A percentile compares a stretch with the other conserved stretches of the same genome.
Evolutionary conservation across 2,329 filamentous ascomycete genomes (phyloP).

Genomic region (Claviceps humidiphila): DNA sequence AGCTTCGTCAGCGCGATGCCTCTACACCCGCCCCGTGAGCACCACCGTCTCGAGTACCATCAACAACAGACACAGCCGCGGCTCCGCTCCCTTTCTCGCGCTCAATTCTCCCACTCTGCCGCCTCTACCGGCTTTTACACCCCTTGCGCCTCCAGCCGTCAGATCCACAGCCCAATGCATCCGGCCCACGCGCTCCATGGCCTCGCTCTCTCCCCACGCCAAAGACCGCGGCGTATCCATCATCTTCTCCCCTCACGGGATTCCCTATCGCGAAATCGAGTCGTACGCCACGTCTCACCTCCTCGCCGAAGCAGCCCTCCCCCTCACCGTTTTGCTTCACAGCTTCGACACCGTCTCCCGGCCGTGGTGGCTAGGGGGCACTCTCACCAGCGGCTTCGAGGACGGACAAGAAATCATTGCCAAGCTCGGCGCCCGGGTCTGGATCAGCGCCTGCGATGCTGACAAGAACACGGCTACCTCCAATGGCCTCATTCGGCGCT

Average conservation of each 20-base stretch:
- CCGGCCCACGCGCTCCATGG: constrained; percentile 22
- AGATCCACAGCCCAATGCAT: constrained; percentile 22
- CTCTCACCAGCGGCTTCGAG: constrained; percentile 42
- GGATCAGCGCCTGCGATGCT: constrained; percentile 35
- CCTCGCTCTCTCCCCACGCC: constrained; percentile 20
- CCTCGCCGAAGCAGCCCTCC: constrained; percentile 40
- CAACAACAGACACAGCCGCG: not conserved
- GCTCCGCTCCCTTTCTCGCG: not conserved
- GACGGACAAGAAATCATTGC: constrained; percentile 34
- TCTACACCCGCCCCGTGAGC: constrained; percentile 9
- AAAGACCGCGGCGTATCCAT: constrained; percentile 39
- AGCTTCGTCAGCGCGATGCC: constrained; percentile 23
- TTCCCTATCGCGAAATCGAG: constrained; percentile 37
- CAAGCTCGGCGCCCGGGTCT: constrained; percentile 6
- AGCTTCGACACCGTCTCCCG: constrained; percentile 46
- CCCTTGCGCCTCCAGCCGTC: constrained; percentile 21
- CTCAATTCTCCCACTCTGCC: constrained; percentile 2
- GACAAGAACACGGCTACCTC: constrained; percentile 27
- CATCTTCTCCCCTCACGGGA: constrained; percentile 52
- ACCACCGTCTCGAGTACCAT: constrained; percentile 8
- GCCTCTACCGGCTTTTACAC: constrained; percentile 11
- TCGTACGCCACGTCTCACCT: constrained; percentile 46
- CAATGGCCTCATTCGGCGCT: constrained; percentile 35
- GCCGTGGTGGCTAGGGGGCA: constrained; percentile 49
- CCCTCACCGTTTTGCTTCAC: constrained; percentile 51